Percentiles rank a stretch among this genome's conserved stretches.
These are phyloP conservation scores for Microbotryum scabiosae DNA, from an alignment of 1,284 basidiomycete species.

Conservation along the genomic window DNA sequence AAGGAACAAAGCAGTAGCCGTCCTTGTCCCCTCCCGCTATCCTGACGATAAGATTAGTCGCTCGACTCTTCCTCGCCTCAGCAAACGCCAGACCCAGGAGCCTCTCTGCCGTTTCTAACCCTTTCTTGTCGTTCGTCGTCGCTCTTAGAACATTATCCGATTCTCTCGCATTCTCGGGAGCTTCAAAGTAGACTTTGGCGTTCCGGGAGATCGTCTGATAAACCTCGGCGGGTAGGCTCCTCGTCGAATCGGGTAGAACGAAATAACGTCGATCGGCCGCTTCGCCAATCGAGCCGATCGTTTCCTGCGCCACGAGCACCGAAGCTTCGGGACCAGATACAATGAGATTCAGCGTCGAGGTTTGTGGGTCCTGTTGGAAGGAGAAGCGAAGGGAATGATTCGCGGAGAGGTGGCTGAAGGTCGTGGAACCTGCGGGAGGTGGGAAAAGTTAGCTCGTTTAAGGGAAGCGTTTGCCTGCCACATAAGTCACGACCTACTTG, in stretches of 20 bases:
- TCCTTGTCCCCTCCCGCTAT: neutral
- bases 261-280: neutral
- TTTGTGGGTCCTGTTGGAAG: slow-evolving; percentile 8
- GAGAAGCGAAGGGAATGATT: slow-evolving; percentile 8
- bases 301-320: neutral
- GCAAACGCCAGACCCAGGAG: slow-evolving; percentile 11
- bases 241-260: slow-evolving; percentile 6
- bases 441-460: neutral
- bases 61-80: neutral
- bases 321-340: slow-evolving; percentile 1
- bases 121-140: slow-evolving; percentile 7
- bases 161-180: neutral
- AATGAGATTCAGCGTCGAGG: slow-evolving; percentile 7
- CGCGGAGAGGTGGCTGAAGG: slow-evolving; percentile 1
- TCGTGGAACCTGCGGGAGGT: slow-evolving; percentile 8
- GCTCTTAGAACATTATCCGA: slow-evolving; percentile 9
- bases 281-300: slow-evolving; percentile 14
- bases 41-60: slow-evolving; percentile 4
- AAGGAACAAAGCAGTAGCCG: no score
- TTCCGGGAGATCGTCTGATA: slow-evolving; percentile 19
- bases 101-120: slow-evolving; percentile 1
- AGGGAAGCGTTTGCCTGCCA: neutral
- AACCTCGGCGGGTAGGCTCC: slow-evolving; percentile 16
- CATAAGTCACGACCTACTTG: slow-evolving; percentile 3
- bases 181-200: slow-evolving; percentile 19